Conservation (phyloP, 768 basidiomycete genomes). For the Amanita fuliginea region DNA sequence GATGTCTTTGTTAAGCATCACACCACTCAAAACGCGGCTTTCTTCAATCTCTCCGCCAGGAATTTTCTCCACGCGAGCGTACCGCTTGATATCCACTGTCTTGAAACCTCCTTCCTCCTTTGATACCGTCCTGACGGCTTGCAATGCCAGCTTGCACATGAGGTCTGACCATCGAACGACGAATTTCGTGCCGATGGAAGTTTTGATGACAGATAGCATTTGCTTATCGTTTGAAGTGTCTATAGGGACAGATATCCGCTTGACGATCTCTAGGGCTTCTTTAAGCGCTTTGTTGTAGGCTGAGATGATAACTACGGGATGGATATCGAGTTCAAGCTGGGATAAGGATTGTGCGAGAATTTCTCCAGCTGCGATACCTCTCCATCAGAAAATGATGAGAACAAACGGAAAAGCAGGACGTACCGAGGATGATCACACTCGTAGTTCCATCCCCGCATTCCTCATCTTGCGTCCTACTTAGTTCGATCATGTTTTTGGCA, state of each 20-base stretch:
- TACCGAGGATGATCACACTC: slow-evolving; percentile 94
- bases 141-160: slow-evolving; percentile 91
- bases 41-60: slow-evolving; percentile 98
- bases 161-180: slow-evolving; percentile 93
- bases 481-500: slow-evolving; percentile 99
- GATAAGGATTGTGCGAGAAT: slow-evolving; percentile 92
- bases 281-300: slow-evolving; percentile 96
- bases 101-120: slow-evolving; percentile 65
- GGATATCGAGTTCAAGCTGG: slow-evolving; percentile 92
- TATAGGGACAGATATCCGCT: slow-evolving; percentile 83
- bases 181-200: slow-evolving; percentile 97
- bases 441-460: slow-evolving; percentile 99
- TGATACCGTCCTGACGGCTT: slow-evolving; percentile 86
- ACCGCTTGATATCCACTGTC: slow-evolving; percentile 96
- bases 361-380: slow-evolving; percentile 59
- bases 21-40: slow-evolving; percentile 74
- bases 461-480: slow-evolving; percentile 95
- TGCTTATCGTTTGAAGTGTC: slow-evolving; percentile 75
- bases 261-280: slow-evolving; percentile 82
- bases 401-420: slow-evolving; percentile 11
- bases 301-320: slow-evolving; percentile 97
- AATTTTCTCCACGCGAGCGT: slow-evolving; percentile 94
- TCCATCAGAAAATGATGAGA: neutral
- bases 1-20: slow-evolving; percentile 99
- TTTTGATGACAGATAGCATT: slow-evolving; percentile 97